phyloP scores from a whole-genome alignment of 345 rosid species.

The Gossypium herbaceum region DNA sequence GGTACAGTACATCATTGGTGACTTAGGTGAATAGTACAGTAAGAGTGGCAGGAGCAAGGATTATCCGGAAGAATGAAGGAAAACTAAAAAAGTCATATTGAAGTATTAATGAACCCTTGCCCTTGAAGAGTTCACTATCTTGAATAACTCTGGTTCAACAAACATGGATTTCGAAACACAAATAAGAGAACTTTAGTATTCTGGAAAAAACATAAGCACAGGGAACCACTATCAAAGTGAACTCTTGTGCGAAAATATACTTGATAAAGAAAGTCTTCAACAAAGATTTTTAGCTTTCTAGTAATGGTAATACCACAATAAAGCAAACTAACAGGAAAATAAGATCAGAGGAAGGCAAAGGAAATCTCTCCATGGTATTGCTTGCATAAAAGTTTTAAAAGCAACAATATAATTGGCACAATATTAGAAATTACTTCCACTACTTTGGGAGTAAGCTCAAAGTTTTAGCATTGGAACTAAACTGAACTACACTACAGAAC shows the following conservation, averaged over 20 bases:
- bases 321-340: not conserved
- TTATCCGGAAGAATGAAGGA: not conserved
- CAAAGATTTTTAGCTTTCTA: not conserved
- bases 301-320: no score
- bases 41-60: not conserved
- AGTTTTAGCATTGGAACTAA: conserved; percentile 2
- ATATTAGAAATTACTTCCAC: not conserved
- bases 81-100: no score
- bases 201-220: not conserved
- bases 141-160: not conserved
- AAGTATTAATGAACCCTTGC: no score
- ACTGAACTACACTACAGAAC: not conserved
- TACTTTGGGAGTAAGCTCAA: not conserved
- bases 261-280: not conserved
- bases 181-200: not conserved
- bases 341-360: conserved; percentile 2
- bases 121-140: not conserved
- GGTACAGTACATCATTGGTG: not conserved
- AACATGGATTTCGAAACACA: not conserved
- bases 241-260: not conserved
- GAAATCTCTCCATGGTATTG: not conserved
- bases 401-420: conserved; percentile 3
- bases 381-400: not conserved
- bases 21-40: not conserved
- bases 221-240: not conserved